Percentiles rank a stretch among this genome's conserved stretches.
Conservation (phyloP, 441 rosid genomes). For the Adansonia gregorii region DNA sequence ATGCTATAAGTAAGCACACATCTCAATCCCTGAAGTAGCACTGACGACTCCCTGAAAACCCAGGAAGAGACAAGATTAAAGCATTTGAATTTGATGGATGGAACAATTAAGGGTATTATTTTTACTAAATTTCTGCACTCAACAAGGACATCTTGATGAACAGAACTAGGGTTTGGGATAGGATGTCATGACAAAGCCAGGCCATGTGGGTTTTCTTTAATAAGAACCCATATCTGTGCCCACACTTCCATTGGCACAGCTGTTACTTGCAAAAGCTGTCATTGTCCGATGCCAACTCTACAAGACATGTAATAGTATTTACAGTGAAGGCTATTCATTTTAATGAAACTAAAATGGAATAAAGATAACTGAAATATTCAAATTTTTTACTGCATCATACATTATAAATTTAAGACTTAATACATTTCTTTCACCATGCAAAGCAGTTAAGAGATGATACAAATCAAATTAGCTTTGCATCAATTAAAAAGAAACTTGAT, state of each 20-base stretch:
- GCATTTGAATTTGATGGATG: conserved; percentile 1
- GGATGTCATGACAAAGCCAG: conserved; percentile 16
- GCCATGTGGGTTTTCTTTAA: conserved; percentile 16
- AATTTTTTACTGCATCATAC: background rate
- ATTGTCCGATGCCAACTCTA: conserved; percentile 20
- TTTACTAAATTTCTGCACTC: conserved; percentile 22
- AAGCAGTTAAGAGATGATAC: conserved; percentile 5
- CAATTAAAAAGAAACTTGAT: background rate
- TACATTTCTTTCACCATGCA: conserved; percentile 19
- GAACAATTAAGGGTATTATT: background rate
- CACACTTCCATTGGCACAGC: conserved; percentile 10
- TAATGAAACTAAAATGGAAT: background rate
- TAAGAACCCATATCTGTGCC: conserved; percentile 15
- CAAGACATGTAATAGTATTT: background rate
- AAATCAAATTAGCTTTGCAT: conserved; percentile 12
- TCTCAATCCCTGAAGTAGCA: background rate
- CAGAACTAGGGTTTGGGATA: conserved; percentile 23
- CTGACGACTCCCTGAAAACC: background rate
- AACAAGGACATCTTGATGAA: background rate
- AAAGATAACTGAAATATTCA: conserved; percentile 2
- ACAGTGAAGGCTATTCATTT: conserved; percentile 18
- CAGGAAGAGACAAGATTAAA: background rate
- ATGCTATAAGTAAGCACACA: background rate
- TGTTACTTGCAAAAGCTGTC: conserved; percentile 13
- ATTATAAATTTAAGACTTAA: background rate